phyloP scores from a whole-genome alignment of 495 filamentous ascomycete genomes.

The Penicillium riverlandense region DNA sequence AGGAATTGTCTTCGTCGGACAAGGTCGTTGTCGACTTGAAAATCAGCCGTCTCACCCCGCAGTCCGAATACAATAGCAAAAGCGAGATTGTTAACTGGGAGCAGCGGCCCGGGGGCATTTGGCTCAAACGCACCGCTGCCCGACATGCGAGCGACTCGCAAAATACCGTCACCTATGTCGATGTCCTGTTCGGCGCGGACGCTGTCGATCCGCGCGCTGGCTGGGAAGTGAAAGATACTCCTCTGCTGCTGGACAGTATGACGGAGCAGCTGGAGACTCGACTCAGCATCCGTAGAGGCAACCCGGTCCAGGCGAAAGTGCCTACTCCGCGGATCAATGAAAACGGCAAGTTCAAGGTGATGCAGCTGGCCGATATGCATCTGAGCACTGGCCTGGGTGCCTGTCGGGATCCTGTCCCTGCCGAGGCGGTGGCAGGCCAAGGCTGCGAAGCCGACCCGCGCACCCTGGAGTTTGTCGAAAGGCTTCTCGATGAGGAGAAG shows the following conservation, averaged over 20 bases:
- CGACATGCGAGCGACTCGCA: constrained; percentile 72
- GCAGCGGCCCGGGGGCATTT: constrained; percentile 67
- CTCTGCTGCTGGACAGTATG: constrained; percentile 57
- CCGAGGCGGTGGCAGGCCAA: constrained; percentile 54
- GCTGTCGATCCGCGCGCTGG: constrained; percentile 80
- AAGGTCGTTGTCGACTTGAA: constrained; percentile 78
- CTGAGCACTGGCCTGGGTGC: constrained; percentile 78
- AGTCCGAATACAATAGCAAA: constrained; percentile 46
- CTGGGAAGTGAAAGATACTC: constrained; percentile 69
- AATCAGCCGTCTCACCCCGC: constrained; percentile 70
- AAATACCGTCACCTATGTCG: constrained; percentile 71
- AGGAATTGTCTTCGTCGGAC: constrained; percentile 68
- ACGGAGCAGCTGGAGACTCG: constrained; percentile 59
- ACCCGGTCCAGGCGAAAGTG: constrained; percentile 48
- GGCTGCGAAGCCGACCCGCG: constrained; percentile 86
- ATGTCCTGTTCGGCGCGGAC: constrained; percentile 89
- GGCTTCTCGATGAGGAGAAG: constrained; percentile 79
- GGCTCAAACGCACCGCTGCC: constrained; percentile 76
- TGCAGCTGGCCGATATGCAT: constrained; percentile 90
- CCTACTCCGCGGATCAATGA: constrained; percentile 70
- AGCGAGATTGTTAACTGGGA: constrained; percentile 70
- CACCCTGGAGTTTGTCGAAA: constrained; percentile 82
- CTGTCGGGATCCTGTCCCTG: constrained; percentile 78
- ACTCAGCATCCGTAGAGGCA: constrained; percentile 69
- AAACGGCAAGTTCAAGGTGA: constrained; percentile 93